A percentile compares a stretch with the other conserved stretches of the same genome.
Evolutionary conservation across 441 rosid genomes (phyloP).

Genomic region (Raphanus hybrid): DNA sequence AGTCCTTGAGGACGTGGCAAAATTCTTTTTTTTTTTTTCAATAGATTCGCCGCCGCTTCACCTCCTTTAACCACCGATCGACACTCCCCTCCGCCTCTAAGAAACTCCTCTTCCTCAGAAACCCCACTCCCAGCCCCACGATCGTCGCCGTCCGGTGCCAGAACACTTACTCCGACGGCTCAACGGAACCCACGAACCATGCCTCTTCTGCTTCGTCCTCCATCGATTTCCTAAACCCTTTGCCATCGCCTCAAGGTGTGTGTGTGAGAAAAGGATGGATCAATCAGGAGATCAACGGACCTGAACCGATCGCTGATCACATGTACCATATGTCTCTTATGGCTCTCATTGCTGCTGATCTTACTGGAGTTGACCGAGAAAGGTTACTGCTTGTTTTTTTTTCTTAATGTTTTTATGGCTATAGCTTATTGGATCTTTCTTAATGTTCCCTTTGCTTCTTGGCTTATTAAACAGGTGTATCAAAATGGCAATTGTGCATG

Average conservation of each 20-base stretch:
- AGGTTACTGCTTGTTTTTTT: slow-evolving; percentile 43
- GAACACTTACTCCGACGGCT: slow-evolving; percentile 43
- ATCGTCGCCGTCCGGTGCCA: slow-evolving; percentile 54
- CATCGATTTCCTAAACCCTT: slow-evolving; percentile 67
- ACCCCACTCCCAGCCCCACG: slow-evolving; percentile 29
- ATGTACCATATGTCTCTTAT: slow-evolving; percentile 80
- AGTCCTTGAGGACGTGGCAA: too few relatives aligned
- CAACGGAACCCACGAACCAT: slow-evolving; percentile 25
- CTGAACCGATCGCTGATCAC: slow-evolving; percentile 78
- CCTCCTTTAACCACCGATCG: slow-evolving; percentile 40
- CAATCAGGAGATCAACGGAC: slow-evolving; percentile 67
- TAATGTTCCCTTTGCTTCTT: too few relatives aligned
- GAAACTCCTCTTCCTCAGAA: slow-evolving; percentile 7
- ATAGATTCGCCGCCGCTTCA: slow-evolving; percentile 26
- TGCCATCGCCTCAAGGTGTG: slow-evolving; percentile 66
- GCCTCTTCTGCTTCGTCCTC: slow-evolving; percentile 49
- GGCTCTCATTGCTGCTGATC: slow-evolving; percentile 67
- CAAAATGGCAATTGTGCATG: too few relatives aligned
- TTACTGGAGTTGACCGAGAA: slow-evolving; percentile 65
- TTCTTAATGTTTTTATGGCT: neutral
- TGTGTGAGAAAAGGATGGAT: slow-evolving; percentile 66
- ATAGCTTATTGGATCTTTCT: too few relatives aligned
- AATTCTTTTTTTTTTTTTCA: too few relatives aligned
- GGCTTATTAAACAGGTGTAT: too few relatives aligned
- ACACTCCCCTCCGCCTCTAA: slow-evolving; percentile 28